Evolutionary conservation across 768 basidiomycete genomes (phyloP).

Genomic region (Suillus plorans): DNA sequence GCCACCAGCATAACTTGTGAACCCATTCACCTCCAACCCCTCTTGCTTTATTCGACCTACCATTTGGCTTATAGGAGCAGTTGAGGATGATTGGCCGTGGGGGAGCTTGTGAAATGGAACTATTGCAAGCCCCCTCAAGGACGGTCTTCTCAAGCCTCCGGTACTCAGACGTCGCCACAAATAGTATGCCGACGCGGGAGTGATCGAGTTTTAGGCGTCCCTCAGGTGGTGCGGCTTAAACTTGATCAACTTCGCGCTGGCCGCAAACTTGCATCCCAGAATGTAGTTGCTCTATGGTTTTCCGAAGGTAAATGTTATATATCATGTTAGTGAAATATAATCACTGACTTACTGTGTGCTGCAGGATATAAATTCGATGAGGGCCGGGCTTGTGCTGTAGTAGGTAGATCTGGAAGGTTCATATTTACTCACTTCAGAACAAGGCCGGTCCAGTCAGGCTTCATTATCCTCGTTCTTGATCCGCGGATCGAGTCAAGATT

Average conservation of each 20-base stretch:
- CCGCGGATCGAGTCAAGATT: not conserved
- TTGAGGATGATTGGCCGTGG: not conserved
- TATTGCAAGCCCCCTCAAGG: not conserved
- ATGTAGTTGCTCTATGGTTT: not conserved
- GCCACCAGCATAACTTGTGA: not conserved
- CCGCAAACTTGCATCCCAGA: not conserved
- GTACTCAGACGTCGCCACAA: not conserved
- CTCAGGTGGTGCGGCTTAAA: not conserved
- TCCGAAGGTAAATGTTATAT: not conserved
- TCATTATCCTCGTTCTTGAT: not conserved
- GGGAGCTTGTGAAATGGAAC: not conserved
- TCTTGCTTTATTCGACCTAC: not conserved
- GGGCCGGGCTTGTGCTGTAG: not conserved
- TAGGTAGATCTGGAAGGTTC: not conserved
- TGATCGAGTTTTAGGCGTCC: not conserved
- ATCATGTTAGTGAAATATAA: not conserved
- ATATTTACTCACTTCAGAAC: not conserved
- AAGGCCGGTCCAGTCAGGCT: not conserved
- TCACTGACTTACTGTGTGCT: not conserved
- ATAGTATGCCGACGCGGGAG: not conserved
- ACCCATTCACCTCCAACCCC: not conserved
- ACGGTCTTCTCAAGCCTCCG: not conserved
- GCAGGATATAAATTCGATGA: not conserved
- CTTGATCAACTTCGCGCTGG: not conserved
- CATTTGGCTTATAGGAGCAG: not conserved